Conservation (phyloP, 2,329 filamentous ascomycete species). For the Orbilia quercus region DNA sequence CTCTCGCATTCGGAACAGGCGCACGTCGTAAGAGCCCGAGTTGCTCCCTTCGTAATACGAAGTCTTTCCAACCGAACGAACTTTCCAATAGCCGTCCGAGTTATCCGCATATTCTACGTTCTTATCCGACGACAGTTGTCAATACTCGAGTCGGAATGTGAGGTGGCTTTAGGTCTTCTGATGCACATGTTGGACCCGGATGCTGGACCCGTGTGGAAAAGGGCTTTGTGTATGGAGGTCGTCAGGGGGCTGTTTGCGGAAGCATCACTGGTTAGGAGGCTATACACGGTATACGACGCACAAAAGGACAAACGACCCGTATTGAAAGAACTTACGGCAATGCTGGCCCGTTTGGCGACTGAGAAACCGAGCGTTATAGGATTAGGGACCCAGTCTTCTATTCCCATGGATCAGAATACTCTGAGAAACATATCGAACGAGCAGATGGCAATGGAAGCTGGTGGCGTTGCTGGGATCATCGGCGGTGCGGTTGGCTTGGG, state of each 20-base stretch:
- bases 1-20: slow-evolving; percentile 81
- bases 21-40: slow-evolving; percentile 77
- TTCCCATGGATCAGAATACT: slow-evolving; percentile 73
- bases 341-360: slow-evolving; percentile 90
- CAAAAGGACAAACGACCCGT: slow-evolving; percentile 78
- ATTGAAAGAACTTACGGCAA: slow-evolving; percentile 82
- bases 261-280: slow-evolving; percentile 78
- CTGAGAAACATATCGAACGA: slow-evolving; percentile 74
- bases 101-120: slow-evolving; percentile 84
- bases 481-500: slow-evolving; percentile 75
- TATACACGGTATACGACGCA: slow-evolving; percentile 83
- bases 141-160: slow-evolving; percentile 80
- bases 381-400: slow-evolving; percentile 85
- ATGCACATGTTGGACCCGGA: slow-evolving; percentile 91
- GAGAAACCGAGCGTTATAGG: slow-evolving; percentile 92
- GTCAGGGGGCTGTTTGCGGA: slow-evolving; percentile 88
- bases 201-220: slow-evolving; percentile 80
- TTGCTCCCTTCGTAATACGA: slow-evolving; percentile 85
- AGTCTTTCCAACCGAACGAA: slow-evolving; percentile 80
- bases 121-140: slow-evolving; percentile 81
- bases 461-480: slow-evolving; percentile 87
- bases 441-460: slow-evolving; percentile 88
- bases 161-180: slow-evolving; percentile 81
- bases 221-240: slow-evolving; percentile 89
- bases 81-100: slow-evolving; percentile 83